Base-by-base conservation (phyloP, 1,284 basidiomycete species). In the Austropuccinia psidii region DNA sequence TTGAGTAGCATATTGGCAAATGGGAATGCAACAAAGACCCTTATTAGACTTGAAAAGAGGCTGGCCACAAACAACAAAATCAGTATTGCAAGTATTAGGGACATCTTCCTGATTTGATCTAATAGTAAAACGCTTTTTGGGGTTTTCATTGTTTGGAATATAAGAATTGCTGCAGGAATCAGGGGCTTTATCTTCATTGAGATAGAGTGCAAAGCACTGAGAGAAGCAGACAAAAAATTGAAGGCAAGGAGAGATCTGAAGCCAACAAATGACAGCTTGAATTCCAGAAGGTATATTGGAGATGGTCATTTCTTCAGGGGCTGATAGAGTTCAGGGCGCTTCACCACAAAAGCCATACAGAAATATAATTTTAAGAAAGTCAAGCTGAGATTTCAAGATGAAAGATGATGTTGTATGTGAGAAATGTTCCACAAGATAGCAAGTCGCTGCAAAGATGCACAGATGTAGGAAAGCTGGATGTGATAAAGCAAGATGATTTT, bases 321-420 rank as follows among this genome's bases (percentile, higher is more conserved):
- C n/a, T 3, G 60, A 62, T 62, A 62, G 24, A 1, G 19, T 45
- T 29, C 24, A 43, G 43, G 60, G 41, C 9, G 4, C 1, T 45
- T 61, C 37, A 41, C 4, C 1, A 17, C 4, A 1, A 2, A 62
- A 24, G 60, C 60, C 60, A 62, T 15, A 13, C 29, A 43, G 33
- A 19, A 62, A 31, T 2, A 29, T 3, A 19, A 62, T 15, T 21
- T 19, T 62, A 1, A 62, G 39, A 15, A 62, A 29, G n/a, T 62
- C 41, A 17, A 29, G 4, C n/a, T 62, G 60, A 45, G 60, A 24
- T 47, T 62, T 62, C 41, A 62, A 62, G 41, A 62, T 62, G 60
- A 47, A 62, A 13, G 60, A 62, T 5, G 60, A 62, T 1, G 37
- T 62, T 29, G 39, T 2, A 24, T 29, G 8, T 6, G 41, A 62